Base-by-base conservation (phyloP, 192 early-diverging fungal species). In the Umbelopsis isabellina region DNA sequence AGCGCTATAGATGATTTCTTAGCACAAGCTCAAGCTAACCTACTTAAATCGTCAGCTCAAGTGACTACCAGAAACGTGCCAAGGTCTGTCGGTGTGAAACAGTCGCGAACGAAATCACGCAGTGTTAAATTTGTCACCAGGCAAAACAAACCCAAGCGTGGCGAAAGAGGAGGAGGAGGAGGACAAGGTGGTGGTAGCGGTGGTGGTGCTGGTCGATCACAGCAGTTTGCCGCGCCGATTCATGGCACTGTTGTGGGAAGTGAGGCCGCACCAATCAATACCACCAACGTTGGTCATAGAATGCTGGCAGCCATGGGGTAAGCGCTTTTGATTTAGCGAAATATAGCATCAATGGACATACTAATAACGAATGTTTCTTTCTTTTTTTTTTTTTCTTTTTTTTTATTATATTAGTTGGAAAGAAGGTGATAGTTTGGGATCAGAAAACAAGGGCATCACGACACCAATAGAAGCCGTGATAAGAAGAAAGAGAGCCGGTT, bases 221-320 rank as follows among this genome's bases (percentile, higher is more conserved):
- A 8, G 4, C 30, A 22, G 8, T 61, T 61, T 15, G 50, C 51
- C 25, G 68, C 51, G 11, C 72, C 83, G n/a, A 35, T 49, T 0
- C 81, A 76, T 67, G 88, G 89, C 7, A 78, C 84, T 16, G 80
- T 91, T 9, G 89, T 92, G 20, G 91, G 86, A 10, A 73, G 77
- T 2, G 75, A 78, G n/a, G 84, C 83, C 1, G 75, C 77, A 5
- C 83, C 85, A 15, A 86, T 92, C 66, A 80, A 71, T 41, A 75
- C 80, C 20, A 71, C 76, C 11, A 92, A 92, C 65, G 53, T 88
- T 25, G 91, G 91, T 10, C 89, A 90, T 67, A 80, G 82, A 25
- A 91, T 92, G 91, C 72, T 92, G 16, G 73, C 80, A 30, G 78
- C 80, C 49, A 88, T 92, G 87, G 91, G 91, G 75, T 92, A 79